Conservation (phyloP, 2,329 filamentous ascomycete species). For the Diaporthe vexans region DNA sequence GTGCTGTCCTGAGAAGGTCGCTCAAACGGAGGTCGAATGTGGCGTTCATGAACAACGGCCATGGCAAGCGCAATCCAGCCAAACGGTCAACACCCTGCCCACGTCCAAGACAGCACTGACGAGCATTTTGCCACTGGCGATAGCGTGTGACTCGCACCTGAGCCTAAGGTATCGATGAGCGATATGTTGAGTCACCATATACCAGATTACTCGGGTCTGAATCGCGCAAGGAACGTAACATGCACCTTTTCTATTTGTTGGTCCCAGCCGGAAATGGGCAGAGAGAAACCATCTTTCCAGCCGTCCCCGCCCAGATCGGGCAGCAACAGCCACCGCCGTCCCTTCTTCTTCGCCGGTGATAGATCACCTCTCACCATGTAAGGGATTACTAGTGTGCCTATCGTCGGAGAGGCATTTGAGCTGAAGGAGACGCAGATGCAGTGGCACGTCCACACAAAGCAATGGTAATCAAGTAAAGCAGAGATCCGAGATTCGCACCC, state of each 20-base stretch:
- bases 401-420: neutral
- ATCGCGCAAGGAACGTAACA: neutral
- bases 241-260: neutral
- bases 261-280: too few relatives aligned
- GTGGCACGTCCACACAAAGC: neutral
- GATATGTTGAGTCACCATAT: neutral
- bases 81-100: neutral
- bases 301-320: neutral
- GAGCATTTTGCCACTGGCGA: neutral
- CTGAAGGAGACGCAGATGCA: neutral
- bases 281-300: neutral
- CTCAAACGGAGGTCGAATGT: neutral
- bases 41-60: neutral
- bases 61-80: neutral
- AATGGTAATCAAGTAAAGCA: neutral
- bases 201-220: neutral
- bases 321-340: slow-evolving; percentile 2
- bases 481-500: too few relatives aligned
- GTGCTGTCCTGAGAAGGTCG: neutral
- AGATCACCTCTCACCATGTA: neutral
- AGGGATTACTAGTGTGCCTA: neutral
- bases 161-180: neutral
- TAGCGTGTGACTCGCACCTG: neutral
- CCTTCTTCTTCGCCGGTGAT: neutral
- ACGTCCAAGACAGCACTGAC: too few relatives aligned